phyloP scores from a whole-genome alignment of 495 filamentous ascomycete species.

The Penicillium ochrochloron region DNA sequence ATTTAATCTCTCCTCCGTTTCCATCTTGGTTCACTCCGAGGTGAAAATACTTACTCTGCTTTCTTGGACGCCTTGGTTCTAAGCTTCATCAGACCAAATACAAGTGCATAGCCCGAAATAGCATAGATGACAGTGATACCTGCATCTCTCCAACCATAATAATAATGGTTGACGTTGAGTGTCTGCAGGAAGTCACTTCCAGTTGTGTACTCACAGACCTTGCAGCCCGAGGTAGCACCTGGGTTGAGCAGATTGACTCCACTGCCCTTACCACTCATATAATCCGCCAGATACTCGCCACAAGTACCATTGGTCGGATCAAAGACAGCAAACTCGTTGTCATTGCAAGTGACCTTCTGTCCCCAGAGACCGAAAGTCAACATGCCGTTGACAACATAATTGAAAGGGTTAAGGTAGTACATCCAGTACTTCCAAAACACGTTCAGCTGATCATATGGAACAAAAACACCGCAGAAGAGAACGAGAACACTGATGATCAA shows the following conservation, averaged over 20 bases:
- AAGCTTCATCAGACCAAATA: conserved; percentile 54
- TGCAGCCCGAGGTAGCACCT: conserved; percentile 55
- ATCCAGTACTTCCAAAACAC: conserved; percentile 76
- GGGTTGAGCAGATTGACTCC: conserved; percentile 57
- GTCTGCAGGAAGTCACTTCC: conserved; percentile 48
- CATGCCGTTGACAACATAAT: conserved; percentile 67
- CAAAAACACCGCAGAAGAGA: conserved; percentile 55
- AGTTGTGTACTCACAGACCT: conserved; percentile 57
- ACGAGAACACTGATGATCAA: conserved; percentile 58
- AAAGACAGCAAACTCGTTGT: conserved; percentile 61
- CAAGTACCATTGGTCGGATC: conserved; percentile 58
- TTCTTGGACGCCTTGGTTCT: conserved; percentile 49
- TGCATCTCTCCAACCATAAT: conserved; percentile 49
- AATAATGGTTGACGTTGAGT: conserved; percentile 46
- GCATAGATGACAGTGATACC: conserved; percentile 52
- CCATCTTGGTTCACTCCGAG: background rate
- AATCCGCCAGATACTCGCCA: conserved; percentile 58
- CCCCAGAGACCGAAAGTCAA: conserved; percentile 63
- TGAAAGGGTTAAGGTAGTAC: conserved; percentile 73
- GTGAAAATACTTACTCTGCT: conserved; percentile 39
- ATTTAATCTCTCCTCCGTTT: background rate
- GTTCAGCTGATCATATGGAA: conserved; percentile 51
- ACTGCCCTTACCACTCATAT: conserved; percentile 52
- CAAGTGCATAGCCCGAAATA: conserved; percentile 51
- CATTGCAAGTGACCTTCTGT: conserved; percentile 58